A percentile compares a stretch with the other conserved stretches of the same genome.
phyloP scores from a whole-genome alignment of 441 rosid species.

The Rhodomyrtus psidioides region DNA sequence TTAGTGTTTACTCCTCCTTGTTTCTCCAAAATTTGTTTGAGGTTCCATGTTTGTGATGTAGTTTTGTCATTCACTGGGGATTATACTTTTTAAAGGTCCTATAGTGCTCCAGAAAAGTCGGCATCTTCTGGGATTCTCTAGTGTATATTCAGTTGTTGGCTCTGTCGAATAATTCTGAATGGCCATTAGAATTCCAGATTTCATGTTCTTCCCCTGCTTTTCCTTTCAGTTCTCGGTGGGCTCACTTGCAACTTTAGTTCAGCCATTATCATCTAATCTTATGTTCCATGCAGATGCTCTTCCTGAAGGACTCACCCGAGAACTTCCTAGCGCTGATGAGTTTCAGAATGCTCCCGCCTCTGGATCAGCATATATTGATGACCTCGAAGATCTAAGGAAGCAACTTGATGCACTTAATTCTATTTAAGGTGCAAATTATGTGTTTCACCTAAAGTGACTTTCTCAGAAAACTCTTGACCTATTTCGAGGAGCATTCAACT shows the following conservation, averaged over 20 bases:
- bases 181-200: background rate
- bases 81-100: background rate
- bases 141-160: background rate
- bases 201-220: background rate
- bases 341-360: conserved; percentile 30
- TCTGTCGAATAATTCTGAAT: background rate
- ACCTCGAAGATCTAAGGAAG: conserved; percentile 72
- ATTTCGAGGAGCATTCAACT: background rate
- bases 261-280: background rate
- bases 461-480: background rate
- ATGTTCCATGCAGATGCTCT: conserved; percentile 36
- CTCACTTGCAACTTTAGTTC: background rate
- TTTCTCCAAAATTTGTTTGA: background rate
- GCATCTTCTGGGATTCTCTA: background rate
- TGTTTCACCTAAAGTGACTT: background rate
- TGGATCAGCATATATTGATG: conserved; percentile 38
- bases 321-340: conserved; percentile 80
- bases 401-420: conserved; percentile 91
- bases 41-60: background rate
- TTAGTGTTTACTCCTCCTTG: background rate
- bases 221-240: background rate
- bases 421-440: conserved; percentile 6
- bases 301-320: conserved; percentile 81
- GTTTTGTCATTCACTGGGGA: background rate
- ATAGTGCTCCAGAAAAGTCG: background rate